Evolutionary conservation across 1,284 basidiomycete genomes (phyloP).

Genomic region (Ganoderma meredithae): DNA sequence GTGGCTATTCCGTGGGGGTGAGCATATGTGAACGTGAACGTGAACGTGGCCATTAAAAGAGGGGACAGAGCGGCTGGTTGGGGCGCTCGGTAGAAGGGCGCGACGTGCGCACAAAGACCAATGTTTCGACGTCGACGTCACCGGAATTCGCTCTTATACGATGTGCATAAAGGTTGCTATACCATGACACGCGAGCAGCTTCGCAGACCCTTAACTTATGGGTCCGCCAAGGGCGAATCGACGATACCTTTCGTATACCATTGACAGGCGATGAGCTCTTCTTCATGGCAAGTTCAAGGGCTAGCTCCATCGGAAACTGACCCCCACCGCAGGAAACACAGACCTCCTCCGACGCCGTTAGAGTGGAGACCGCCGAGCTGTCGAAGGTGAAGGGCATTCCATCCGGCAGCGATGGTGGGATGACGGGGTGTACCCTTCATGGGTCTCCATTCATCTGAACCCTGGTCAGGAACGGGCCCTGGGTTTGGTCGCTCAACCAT

Average conservation of each 20-base stretch:
- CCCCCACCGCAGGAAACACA: background rate
- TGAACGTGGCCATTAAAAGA: background rate
- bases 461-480: background rate
- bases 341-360: background rate
- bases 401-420: background rate
- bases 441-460: background rate
- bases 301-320: background rate
- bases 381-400: background rate
- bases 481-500: background rate
- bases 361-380: background rate
- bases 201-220: background rate
- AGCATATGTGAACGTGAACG: background rate
- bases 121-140: too few relatives aligned
- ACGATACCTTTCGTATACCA: background rate
- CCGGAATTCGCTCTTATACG: background rate
- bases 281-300: too few relatives aligned
- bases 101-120: background rate
- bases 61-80: background rate
- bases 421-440: background rate
- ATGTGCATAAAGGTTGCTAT: background rate
- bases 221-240: background rate
- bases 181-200: background rate
- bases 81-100: background rate
- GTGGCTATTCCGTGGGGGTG: slow-evolving; percentile 47
- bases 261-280: background rate